Evolutionary conservation across 2,329 filamentous ascomycete species (phyloP).

Genomic region (Cladobotryum mycophilum): DNA sequence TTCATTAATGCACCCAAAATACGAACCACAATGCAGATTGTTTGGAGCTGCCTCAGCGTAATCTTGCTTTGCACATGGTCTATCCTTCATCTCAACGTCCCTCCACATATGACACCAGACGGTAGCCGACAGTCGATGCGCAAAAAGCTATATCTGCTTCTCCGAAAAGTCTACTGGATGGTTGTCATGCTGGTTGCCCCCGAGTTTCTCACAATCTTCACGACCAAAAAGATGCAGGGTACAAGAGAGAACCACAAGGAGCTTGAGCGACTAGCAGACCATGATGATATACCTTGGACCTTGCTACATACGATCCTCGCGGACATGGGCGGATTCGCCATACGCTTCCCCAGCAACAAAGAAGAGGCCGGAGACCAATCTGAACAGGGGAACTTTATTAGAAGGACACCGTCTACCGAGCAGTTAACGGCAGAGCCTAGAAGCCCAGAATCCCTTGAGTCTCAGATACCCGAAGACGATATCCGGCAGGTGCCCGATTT

Average conservation of each 20-base stretch:
- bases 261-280: background rate
- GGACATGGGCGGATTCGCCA: background rate
- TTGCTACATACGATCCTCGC: background rate
- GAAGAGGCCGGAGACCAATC: too few relatives aligned
- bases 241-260: background rate
- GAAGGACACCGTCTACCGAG: too few relatives aligned
- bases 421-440: too few relatives aligned
- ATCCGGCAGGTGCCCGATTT: background rate
- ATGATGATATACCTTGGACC: background rate
- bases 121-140: too few relatives aligned
- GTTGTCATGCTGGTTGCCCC: background rate
- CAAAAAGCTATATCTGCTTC: background rate
- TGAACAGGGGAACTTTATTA: too few relatives aligned
- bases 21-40: background rate
- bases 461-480: too few relatives aligned
- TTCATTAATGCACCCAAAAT: background rate
- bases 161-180: background rate
- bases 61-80: slow-evolving; percentile 1
- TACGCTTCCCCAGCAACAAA: background rate
- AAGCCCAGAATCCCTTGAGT: too few relatives aligned
- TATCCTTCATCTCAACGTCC: background rate
- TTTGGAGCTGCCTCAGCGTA: slow-evolving; percentile 1
- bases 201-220: background rate
- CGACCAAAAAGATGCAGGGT: background rate
- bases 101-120: too few relatives aligned